phyloP scores from a whole-genome alignment of 148 eudicot genomes.

The Persicaria maculosa region DNA sequence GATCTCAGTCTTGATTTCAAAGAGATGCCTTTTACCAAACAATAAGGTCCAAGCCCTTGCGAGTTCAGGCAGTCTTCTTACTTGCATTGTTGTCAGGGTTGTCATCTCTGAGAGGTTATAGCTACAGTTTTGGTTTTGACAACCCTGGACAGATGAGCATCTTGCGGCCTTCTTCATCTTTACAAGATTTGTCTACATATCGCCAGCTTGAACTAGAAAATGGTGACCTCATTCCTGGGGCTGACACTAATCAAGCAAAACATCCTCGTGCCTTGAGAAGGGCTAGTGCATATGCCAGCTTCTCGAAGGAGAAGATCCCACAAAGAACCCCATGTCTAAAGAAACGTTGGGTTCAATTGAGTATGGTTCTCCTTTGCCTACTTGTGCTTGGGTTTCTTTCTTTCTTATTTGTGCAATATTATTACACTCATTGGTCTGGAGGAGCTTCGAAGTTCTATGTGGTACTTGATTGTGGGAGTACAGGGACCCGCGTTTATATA shows the following conservation, averaged over 20 bases:
- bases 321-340: conserved; percentile 28
- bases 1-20: conserved; percentile 12
- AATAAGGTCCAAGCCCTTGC: conserved; percentile 37
- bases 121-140: conserved; percentile 32
- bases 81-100: conserved; percentile 52
- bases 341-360: conserved; percentile 49
- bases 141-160: conserved; percentile 36
- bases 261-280: conserved; percentile 30
- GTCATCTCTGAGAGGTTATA: conserved; percentile 56
- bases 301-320: conserved; percentile 71
- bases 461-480: conserved; percentile 95
- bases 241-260: conserved; percentile 26
- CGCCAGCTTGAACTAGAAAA: conserved; percentile 50
- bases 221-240: conserved; percentile 32
- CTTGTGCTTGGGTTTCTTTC: conserved; percentile 43
- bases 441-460: conserved; percentile 72
- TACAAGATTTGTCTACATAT: conserved; percentile 84
- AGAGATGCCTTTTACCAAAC: conserved; percentile 54
- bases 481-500: conserved; percentile 88
- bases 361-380: conserved; percentile 52
- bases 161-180: conserved; percentile 68
- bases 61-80: conserved; percentile 41
- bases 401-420: conserved; percentile 29
- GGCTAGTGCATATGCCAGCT: conserved; percentile 53
- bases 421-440: conserved; percentile 53